Base-by-base conservation (phyloP, 306 rosid species). In the Casuarina equisetifolia region DNA sequence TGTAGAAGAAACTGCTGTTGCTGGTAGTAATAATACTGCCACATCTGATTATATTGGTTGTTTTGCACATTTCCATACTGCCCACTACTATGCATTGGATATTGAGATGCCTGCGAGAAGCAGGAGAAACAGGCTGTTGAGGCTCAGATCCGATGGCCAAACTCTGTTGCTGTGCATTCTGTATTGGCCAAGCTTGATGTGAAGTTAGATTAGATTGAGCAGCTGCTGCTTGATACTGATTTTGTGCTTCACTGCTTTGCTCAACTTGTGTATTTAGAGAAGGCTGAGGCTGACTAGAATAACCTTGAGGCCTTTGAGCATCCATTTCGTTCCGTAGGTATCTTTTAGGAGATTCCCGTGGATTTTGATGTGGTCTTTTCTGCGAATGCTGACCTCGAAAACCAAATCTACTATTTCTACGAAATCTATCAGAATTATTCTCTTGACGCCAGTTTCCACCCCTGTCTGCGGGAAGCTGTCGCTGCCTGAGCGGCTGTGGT, bases 21-120 rank as follows among this genome's bases (percentile, higher is more conserved):
- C 70, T 93, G 96, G 88, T 87, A 85, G 80, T 92, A 92, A 84
- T 90, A 94, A 55, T 89, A 81, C 70, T 89, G 97, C 96, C 92
- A 94, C 86, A 88, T 88, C 80, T 89, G 95, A 76, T 85, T 84
- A 80, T 89, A 90, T 45, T 90, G 90, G 52, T 68, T 81, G 68
- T 79, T 91, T 76, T 86, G 94, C 87, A 84, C 67, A 68, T 81
- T 80, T 54, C 80, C 91, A 73, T 87, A 84, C 75, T 90, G 92
- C 59, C 64, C 91, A 74, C 74, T 74, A 25, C 88, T 87, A 77
- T 85, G 88, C 69, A 80, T 58, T 74, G 86, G 49, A 62, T 84
- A 71, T 71, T 84, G 92, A 54, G 80, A 76, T 43, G 66, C 61
- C 49, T 82, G 85, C 58, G 87, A 75, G 72, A 42, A 73, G 77